phyloP scores from a whole-genome alignment of 805 yeast species.

The Brettanomyces sp. region DNA sequence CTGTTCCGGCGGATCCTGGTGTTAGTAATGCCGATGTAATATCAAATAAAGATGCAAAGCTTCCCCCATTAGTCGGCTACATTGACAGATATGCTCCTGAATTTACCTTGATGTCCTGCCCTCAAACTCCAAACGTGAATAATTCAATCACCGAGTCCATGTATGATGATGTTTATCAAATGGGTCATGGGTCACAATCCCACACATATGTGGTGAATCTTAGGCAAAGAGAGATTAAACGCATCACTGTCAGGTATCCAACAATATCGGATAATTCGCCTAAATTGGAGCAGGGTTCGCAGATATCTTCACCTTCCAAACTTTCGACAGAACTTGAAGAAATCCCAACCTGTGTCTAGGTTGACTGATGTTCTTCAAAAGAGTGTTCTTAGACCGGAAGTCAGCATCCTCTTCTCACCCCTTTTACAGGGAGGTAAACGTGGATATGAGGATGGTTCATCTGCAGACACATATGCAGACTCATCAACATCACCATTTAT shows the following conservation, averaged over 20 bases:
- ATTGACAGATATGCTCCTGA: constrained; percentile 45
- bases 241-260: constrained; percentile 11
- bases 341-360: neutral
- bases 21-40: constrained; percentile 1
- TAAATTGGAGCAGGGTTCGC: neutral
- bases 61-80: constrained; percentile 27
- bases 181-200: constrained; percentile 11
- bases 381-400: neutral
- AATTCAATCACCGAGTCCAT: constrained; percentile 33
- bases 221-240: constrained; percentile 19
- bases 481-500: constrained; percentile 1
- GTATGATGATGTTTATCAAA: constrained; percentile 33
- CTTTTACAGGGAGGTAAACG: neutral
- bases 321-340: neutral
- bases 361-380: constrained; percentile 1
- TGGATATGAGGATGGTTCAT: neutral
- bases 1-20: neutral
- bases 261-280: too few relatives aligned
- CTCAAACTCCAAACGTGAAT: constrained; percentile 35
- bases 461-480: neutral
- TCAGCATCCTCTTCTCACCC: neutral
- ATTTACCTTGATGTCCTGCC: constrained; percentile 42
- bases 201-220: constrained; percentile 17
- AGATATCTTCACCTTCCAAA: neutral
- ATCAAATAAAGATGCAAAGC: constrained; percentile 4